phyloP scores from a whole-genome alignment of 1,139 yeast genomes.

The Ogataea hybrid region DNA sequence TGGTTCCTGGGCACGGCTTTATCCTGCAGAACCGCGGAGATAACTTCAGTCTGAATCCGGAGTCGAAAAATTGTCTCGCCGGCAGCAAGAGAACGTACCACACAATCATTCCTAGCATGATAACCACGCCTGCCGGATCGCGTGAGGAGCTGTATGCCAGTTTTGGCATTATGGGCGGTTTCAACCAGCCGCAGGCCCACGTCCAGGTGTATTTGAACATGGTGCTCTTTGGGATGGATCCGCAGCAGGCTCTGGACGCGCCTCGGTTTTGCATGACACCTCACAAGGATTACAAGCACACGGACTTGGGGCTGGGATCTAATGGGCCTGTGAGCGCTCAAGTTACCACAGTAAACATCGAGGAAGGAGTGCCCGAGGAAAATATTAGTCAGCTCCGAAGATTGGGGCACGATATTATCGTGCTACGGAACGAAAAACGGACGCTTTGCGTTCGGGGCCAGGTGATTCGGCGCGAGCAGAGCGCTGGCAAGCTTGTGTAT shows the following conservation, averaged over 20 bases:
- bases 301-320: slow-evolving; percentile 59
- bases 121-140: slow-evolving; percentile 41
- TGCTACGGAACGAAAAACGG: slow-evolving; percentile 47
- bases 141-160: slow-evolving; percentile 55
- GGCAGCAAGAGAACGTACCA: slow-evolving; percentile 80
- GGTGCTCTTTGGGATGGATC: too few relatives aligned
- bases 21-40: slow-evolving; percentile 75
- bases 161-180: slow-evolving; percentile 87
- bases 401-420: slow-evolving; percentile 58
- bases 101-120: slow-evolving; percentile 82
- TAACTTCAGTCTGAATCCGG: slow-evolving; percentile 63
- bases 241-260: too few relatives aligned
- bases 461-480: slow-evolving; percentile 50
- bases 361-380: slow-evolving; percentile 54
- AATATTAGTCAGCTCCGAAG: slow-evolving; percentile 43
- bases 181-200: slow-evolving; percentile 85
- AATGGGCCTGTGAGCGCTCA: slow-evolving; percentile 66
- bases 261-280: slow-evolving; percentile 61
- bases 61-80: slow-evolving; percentile 58
- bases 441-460: slow-evolving; percentile 69
- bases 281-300: slow-evolving; percentile 39
- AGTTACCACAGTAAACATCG: slow-evolving; percentile 59
- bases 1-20: slow-evolving; percentile 68
- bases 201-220: too few relatives aligned
- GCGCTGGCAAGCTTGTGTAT: slow-evolving; percentile 39